Base-by-base conservation (phyloP, 805 yeast species). In the Kluyveromyces nonfermentans region DNA sequence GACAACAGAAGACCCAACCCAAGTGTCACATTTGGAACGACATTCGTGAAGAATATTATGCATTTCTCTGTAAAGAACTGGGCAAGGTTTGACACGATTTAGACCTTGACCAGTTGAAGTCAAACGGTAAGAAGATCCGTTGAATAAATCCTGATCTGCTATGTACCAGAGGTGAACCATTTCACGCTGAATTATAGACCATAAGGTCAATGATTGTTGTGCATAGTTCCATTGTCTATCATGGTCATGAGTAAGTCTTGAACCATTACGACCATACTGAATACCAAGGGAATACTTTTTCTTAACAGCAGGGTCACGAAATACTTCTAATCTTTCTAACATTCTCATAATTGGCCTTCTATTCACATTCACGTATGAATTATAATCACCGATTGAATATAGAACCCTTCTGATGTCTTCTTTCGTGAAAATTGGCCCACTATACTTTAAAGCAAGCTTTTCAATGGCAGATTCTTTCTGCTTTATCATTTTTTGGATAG, bases 1-100 rank as follows among this genome's bases (percentile, higher is more conserved):
- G 19, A 84, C 83, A 18, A 82, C 90, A 14, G 84, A 77, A 5
- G 86, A 78, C 2, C 94, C 94, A 30, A 84, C 81, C 90, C 93
- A 84, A 2, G 73, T 65, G 4, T 81, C 75, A 18, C 84, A 75
- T 40, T 70, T 69, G 25, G 67, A 60, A 55, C 84, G 85, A 37
- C 84, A 84, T 45, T 78, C 80, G n/a, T 71, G 61, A 40, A 84
- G 68, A 46, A 85, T 77, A 46, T 70, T 72, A 51, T 81, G 81
- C 89, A 85, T 85, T 43, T 78, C 78, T 43, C 82, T 72, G 59
- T 78, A 72, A 25, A 84, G 71, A 8, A 72, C 64, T 1, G 93
- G 93, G 52, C 89, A 82, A 2, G 84, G 60, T 60, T 85, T 85
- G 43, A 84, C 75, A 50, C 94, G 73, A 57, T 84, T 82, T 20